Evolutionary conservation across 495 filamentous ascomycete genomes (phyloP), one percentile per base, ranked within the genome.

Genomic region (Lineolata rhizophorae): DNA sequence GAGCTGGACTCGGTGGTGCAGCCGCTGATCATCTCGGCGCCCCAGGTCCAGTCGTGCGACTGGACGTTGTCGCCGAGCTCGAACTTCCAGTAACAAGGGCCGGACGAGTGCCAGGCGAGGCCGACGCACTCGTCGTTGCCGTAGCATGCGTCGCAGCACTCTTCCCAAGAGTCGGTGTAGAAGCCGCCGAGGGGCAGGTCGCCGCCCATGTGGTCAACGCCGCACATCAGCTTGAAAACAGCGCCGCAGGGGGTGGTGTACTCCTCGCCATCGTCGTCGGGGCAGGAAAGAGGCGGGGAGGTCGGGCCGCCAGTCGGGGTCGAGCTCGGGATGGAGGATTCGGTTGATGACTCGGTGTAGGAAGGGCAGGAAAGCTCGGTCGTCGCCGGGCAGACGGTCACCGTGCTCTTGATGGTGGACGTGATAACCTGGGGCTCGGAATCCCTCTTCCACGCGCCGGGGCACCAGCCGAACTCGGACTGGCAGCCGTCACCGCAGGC

Each of bases 401-500:
- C 10, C 20, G 2, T 32, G 29, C 10, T 35, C 36, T n/a, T 35
- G 32, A 19, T 36, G 36, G 5, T 24, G 30, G 13, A 36, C 36
- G 21, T 39, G 32, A 12, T 25, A 25, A 12, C 8, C 22, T 25
- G 22, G 22, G 8, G 8, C 22, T 25, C 5, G 37, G 37, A 18
- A 31, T 38, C 2, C 15, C 8, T 20, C 22, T 35, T 15, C 38
- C 31, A 15, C 30, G 17, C 1, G 26, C 41, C 15, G 18, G 38
- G 27, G 21, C 41, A 44, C 16, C 19, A 33, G 9, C 41, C 41
- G 18, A 19, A 35, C 5, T 35, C 27, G 16, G 20, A 3, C n/a
- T 44, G 34, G 27, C 41, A 44, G 19, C 41, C 41, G 5, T 3
- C 3, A 1, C 34, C 35, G 27, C 41, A 44, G 16, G 37, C 26